phyloP scores from a whole-genome alignment of 371 early-diverging fungal genomes.

The Mycotypha africana region DNA sequence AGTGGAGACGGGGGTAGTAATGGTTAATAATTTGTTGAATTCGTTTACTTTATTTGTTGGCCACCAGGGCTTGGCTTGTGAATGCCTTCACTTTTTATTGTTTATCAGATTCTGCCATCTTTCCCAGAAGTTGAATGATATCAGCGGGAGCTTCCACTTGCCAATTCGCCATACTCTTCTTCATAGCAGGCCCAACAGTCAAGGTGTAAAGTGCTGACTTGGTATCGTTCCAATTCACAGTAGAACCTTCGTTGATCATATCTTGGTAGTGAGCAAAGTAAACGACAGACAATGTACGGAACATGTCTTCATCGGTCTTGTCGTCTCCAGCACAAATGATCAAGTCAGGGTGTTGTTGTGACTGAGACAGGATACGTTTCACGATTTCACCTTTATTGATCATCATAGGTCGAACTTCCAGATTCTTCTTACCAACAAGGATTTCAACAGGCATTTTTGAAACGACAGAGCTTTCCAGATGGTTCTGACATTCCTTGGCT shows the following conservation, averaged over 20 bases:
- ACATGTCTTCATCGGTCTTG: constrained; percentile 97
- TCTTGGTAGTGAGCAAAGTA: constrained; percentile 15
- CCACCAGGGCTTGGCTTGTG: constrained; percentile 7
- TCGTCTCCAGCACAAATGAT: constrained; percentile 96
- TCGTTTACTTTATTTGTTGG: no score
- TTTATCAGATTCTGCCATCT: constrained; percentile 10
- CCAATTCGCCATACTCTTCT: constrained; percentile 81
- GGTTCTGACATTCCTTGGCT: constrained; percentile 89
- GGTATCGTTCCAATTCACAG: constrained; percentile 4
- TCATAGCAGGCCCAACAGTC: constrained; percentile 72
- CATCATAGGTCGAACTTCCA: constrained; percentile 85
- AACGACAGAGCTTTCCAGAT: constrained; percentile 76
- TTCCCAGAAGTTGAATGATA: constrained; percentile 35
- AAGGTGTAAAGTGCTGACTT: constrained; percentile 30
- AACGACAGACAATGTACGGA: constrained; percentile 41
- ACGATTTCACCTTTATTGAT: constrained; percentile 95
- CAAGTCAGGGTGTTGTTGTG: constrained; percentile 76
- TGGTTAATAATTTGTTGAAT: no score
- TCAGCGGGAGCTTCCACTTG: constrained; percentile 56
- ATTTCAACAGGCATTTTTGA: constrained; percentile 90
- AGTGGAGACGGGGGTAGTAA: no score
- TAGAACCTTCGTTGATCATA: constrained; percentile 1
- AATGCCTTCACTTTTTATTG: not conserved
- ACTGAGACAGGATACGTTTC: constrained; percentile 60
- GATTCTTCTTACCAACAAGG: constrained; percentile 92